Conservation (phyloP, 2,329 filamentous ascomycete genomes). For the Epichloe coenophiala region DNA sequence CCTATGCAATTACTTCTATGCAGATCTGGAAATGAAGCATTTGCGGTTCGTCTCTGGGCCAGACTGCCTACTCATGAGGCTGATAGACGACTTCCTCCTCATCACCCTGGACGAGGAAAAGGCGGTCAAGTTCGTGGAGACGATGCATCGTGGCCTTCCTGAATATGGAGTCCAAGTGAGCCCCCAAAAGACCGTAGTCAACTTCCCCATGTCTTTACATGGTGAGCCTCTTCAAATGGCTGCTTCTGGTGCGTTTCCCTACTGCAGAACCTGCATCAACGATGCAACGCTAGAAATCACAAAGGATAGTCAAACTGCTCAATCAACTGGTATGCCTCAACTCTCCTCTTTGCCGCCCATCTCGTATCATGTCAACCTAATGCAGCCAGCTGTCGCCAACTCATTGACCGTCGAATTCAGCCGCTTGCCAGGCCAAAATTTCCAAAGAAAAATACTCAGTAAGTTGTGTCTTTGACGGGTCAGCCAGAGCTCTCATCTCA, state of each 20-base stretch:
- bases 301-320: constrained; percentile 43
- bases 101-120: constrained; percentile 58
- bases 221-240: constrained; percentile 36
- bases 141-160: constrained; percentile 68
- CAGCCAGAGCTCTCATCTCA: no score
- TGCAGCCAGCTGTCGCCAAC: constrained; percentile 37
- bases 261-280: constrained; percentile 73
- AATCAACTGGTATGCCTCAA: constrained; percentile 11
- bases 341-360: not conserved
- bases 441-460: constrained; percentile 68
- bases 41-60: constrained; percentile 48
- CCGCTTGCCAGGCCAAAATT: constrained; percentile 59
- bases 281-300: constrained; percentile 59
- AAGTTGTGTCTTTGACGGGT: constrained; percentile 14
- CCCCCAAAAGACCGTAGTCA: constrained; percentile 65
- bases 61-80: constrained; percentile 58
- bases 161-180: constrained; percentile 73
- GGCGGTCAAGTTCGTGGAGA: constrained; percentile 58
- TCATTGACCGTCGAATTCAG: constrained; percentile 68
- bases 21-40: constrained; percentile 60
- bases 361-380: not conserved
- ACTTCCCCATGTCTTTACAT: constrained; percentile 56
- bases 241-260: constrained; percentile 50
- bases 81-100: constrained; percentile 89
- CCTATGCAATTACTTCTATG: constrained; percentile 94